These are phyloP conservation scores for Acanthamoeba culbertsoni DNA, from an alignment of 208 protist genomes.

Conservation along the genomic window DNA sequence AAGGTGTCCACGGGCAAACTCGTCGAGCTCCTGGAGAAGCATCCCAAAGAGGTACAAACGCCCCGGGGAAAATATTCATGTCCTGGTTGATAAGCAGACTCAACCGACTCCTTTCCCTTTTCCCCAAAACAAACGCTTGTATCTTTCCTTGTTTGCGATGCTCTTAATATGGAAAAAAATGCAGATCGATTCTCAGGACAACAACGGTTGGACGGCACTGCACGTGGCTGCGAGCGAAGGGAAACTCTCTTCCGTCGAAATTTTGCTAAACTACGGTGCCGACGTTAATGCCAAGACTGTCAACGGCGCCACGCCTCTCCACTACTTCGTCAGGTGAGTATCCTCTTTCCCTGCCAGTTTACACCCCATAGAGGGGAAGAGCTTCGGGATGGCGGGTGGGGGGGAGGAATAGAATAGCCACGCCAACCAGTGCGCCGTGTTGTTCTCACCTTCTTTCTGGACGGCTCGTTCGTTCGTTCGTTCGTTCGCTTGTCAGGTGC, in stretches of 20 bases:
- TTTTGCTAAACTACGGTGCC: neutral
- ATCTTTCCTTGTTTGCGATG: too few species aligned
- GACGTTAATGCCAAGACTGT: conserved; percentile 20
- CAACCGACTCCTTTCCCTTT: too few species aligned
- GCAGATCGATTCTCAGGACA: neutral
- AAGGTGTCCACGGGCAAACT: conserved; percentile 23
- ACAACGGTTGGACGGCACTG: conserved; percentile 2
- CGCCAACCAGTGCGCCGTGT: too few species aligned
- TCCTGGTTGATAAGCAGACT: neutral
- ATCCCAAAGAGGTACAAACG: neutral
- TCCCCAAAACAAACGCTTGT: too few species aligned
- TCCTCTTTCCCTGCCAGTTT: neutral
- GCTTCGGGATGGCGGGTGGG: neutral
- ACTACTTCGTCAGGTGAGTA: neutral
- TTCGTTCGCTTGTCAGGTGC: too few species aligned
- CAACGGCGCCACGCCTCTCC: neutral
- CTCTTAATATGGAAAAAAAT: too few species aligned
- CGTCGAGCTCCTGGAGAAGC: neutral
- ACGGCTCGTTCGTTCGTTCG: too few species aligned
- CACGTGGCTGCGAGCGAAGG: neutral
- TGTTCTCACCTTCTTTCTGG: too few species aligned
- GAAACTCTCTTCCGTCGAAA: neutral
- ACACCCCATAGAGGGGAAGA: neutral
- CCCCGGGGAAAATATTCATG: too few species aligned
- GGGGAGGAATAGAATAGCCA: too few species aligned